Percentiles rank a stretch among this genome's conserved stretches.
Conservation (phyloP, 2,329 filamentous ascomycete species). For the Beauveria sp. region DNA sequence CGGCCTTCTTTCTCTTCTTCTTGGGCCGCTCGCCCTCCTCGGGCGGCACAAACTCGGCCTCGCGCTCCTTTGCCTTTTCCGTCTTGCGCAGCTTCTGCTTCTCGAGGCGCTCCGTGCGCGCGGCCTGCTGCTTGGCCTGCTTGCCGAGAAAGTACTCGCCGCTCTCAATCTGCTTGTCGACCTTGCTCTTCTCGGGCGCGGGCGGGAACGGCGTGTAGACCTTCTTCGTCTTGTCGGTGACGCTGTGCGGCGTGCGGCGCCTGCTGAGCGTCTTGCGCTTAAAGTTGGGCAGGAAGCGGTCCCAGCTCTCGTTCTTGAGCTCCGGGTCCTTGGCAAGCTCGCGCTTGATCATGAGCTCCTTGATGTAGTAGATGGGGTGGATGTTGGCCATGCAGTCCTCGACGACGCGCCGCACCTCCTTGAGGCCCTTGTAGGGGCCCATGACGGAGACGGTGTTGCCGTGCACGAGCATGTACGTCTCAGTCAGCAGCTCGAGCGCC, state of each 20-base stretch:
- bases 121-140: conserved; percentile 80
- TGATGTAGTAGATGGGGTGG: conserved; percentile 79
- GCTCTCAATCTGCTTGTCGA: conserved; percentile 94
- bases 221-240: conserved; percentile 93
- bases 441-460: conserved; percentile 92
- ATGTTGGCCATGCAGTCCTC: conserved; percentile 97
- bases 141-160: conserved; percentile 96
- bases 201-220: conserved; percentile 95
- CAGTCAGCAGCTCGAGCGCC: conserved; percentile 83
- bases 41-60: conserved; percentile 80
- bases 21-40: conserved; percentile 63
- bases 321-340: conserved; percentile 86
- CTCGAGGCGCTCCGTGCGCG: conserved; percentile 71
- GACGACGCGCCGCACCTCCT: conserved; percentile 82
- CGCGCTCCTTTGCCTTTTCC: conserved; percentile 77
- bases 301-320: conserved; percentile 84
- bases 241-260: conserved; percentile 71
- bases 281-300: conserved; percentile 93
- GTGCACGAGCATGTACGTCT: conserved; percentile 90
- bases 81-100: conserved; percentile 82
- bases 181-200: conserved; percentile 95
- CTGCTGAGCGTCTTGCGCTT: conserved; percentile 88
- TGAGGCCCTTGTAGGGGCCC: conserved; percentile 87
- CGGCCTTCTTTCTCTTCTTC: conserved; percentile 51
- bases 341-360: conserved; percentile 83